These are phyloP conservation scores for Mariannaea sp. DNA, from an alignment of 2,329 filamentous ascomycete species.

Conservation along the genomic window DNA sequence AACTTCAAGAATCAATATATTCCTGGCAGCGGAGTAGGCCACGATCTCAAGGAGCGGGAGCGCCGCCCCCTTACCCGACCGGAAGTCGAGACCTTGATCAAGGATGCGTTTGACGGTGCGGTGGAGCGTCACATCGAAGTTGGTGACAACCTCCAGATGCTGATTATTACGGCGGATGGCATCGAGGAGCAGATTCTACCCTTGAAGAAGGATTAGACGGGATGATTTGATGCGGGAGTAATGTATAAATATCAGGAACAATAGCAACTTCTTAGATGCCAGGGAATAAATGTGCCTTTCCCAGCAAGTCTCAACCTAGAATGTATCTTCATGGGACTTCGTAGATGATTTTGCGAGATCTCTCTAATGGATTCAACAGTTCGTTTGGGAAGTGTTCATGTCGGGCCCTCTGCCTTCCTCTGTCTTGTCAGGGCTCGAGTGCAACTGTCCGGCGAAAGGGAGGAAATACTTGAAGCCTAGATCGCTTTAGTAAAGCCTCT, in stretches of 20 bases:
- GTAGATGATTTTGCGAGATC: no score
- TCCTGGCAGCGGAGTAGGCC: conserved; percentile 81
- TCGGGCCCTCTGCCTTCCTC: no score
- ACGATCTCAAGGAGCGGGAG: conserved; percentile 75
- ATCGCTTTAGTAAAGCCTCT: no score
- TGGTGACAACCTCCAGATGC: conserved; percentile 92
- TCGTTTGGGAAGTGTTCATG: no score
- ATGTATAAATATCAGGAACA: conserved; percentile 43
- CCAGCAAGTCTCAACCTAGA: not conserved
- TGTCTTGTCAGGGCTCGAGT: no score
- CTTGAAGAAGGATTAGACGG: conserved; percentile 82
- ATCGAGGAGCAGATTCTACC: conserved; percentile 84
- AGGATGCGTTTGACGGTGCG: conserved; percentile 97
- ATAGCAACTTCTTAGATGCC: conserved; percentile 28
- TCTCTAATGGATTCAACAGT: no score
- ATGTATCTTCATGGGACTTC: not conserved
- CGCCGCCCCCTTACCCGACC: conserved; percentile 70
- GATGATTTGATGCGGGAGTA: conserved; percentile 19
- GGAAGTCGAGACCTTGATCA: conserved; percentile 84
- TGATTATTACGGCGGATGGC: conserved; percentile 86
- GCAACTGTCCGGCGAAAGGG: no score
- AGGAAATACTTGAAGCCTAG: no score
- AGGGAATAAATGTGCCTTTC: conserved; percentile 32
- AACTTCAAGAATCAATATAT: conserved; percentile 99
- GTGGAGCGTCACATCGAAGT: conserved; percentile 99